Evolutionary conservation across 2,329 filamentous ascomycete genomes (phyloP).

Genomic region (Tolypocladium tropicale): DNA sequence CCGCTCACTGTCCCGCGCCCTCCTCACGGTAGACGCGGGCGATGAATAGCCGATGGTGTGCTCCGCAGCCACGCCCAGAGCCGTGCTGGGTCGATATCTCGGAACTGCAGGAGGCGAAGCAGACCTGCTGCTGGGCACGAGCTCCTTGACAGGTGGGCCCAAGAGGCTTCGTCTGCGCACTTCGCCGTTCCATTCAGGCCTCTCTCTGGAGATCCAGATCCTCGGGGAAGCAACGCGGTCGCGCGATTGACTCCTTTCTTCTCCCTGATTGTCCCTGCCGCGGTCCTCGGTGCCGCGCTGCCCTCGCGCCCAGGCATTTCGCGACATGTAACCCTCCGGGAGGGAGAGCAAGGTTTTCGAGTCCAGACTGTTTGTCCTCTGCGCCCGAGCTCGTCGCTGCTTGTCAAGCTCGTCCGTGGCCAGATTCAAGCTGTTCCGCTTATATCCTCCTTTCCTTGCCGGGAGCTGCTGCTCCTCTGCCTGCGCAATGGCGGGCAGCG

Average conservation of each 20-base stretch:
- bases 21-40: neutral
- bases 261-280: neutral
- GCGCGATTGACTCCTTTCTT: neutral
- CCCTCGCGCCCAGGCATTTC: neutral
- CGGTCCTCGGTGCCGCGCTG: neutral
- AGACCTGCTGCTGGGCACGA: neutral
- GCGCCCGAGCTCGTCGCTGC: neutral
- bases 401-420: neutral
- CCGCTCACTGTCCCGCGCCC: neutral
- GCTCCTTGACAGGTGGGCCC: neutral
- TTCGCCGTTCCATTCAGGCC: neutral
- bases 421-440: neutral
- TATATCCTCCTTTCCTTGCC: neutral
- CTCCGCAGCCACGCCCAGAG: neutral
- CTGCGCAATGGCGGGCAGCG: neutral
- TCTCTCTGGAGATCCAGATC: neutral
- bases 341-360: neutral
- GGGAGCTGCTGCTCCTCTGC: neutral
- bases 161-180: neutral
- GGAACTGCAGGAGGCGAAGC: constrained; percentile 6
- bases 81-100: constrained; percentile 3
- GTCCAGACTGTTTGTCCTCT: neutral
- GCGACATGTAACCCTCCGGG: neutral
- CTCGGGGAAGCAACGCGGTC: neutral
- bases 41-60: neutral